Base-by-base conservation (phyloP, 768 basidiomycete genomes). In the Butyriboletus loyo region DNA sequence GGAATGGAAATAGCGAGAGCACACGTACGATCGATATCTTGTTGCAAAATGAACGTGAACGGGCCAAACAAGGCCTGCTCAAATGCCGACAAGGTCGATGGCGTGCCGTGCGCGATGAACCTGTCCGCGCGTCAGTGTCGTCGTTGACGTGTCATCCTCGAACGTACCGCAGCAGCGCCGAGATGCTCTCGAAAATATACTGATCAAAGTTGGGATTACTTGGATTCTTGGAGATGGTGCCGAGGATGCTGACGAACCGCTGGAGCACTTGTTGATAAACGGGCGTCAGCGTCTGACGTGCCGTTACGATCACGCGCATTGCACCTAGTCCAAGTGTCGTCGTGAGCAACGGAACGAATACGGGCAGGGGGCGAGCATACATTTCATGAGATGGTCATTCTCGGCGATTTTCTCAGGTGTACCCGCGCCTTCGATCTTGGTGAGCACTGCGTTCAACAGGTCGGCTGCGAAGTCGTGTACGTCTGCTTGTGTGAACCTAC, bases 201-300 rank as follows among this genome's bases (percentile, higher is more conserved):
- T 98, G 97, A 68, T 97, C 95, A 71, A 99, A 98, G 59, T 87
- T 86, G 2, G 97, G 97, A 70, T 99, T 99, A 67, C 90, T 93
- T 15, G 97, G 96, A 67, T 99, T 99, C 74, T 89, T 91, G 54
- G 89, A 91, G 61, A 96, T 93, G 49, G 87, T 79, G 13, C 89
- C 86, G 28, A 98, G 78, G 62, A 98, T 95, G 25, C 73, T 70
- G 50, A 97, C 90, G 8, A 99, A 81, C 13, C 88, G 85, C 37
- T 68, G 72, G 7, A 98, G 78, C 3, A 85, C 77, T 34, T 73
- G 75, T 53, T 86, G 80, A 62, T 85, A 89, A 8, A 72, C 76
- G 1, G 89, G 84, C 0, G 79, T 85, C 38, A 98, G 74, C 4
- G 83, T 78, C 61, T 91, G 86, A 19, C 90, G 81, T 14, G 92